Conservation (phyloP, 768 basidiomycete genomes). For the Boletus eberwhitei region DNA sequence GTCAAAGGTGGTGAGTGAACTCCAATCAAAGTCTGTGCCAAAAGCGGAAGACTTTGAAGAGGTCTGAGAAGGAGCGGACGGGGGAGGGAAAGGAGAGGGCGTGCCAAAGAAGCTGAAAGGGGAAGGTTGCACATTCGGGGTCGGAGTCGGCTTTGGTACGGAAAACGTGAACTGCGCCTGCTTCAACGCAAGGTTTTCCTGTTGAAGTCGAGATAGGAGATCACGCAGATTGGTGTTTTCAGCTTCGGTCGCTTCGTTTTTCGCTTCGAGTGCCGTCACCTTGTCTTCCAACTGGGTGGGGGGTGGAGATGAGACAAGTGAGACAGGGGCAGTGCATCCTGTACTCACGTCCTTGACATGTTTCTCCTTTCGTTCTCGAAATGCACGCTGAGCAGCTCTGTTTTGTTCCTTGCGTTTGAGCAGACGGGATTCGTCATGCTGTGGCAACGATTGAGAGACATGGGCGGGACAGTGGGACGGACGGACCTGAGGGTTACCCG, state of each 20-base stretch:
- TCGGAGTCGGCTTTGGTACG: conserved; percentile 49
- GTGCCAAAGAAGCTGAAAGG: conserved; percentile 28
- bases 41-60: conserved; percentile 23
- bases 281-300: conserved; percentile 78
- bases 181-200: conserved; percentile 82
- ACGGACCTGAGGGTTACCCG: conserved; percentile 36
- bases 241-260: conserved; percentile 63
- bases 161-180: conserved; percentile 81
- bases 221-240: conserved; percentile 92
- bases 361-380: conserved; percentile 95
- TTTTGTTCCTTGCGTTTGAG: conserved; percentile 97
- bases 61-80: conserved; percentile 32
- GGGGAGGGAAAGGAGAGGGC: conserved; percentile 19
- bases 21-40: conserved; percentile 50
- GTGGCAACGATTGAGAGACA: conserved; percentile 8
- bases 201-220: conserved; percentile 77
- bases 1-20: conserved; percentile 67
- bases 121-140: conserved; percentile 17
- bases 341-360: conserved; percentile 90
- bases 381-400: conserved; percentile 93
- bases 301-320: not conserved
- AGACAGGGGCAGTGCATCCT: conserved; percentile 3
- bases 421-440: conserved; percentile 68
- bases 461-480: not conserved
- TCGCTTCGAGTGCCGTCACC: conserved; percentile 80